Conservation (phyloP, 495 filamentous ascomycete genomes). For the Penicillium dipodomyicola region DNA sequence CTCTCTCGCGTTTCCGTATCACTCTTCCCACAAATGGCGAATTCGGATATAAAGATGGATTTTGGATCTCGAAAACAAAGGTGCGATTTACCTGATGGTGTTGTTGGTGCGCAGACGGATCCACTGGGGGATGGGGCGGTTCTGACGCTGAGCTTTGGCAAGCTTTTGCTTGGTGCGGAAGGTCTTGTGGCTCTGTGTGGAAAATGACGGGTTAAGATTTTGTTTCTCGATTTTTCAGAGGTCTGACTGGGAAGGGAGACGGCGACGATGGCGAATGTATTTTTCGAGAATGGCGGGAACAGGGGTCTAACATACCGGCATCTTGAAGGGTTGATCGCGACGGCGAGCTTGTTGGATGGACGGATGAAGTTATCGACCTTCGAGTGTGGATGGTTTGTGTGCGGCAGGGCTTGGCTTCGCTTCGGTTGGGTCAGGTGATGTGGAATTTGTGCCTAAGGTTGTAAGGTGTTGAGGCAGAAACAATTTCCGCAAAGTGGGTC, state of each 20-base stretch:
- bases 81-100: constrained; percentile 83
- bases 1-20: neutral
- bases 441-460: constrained; percentile 24
- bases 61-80: constrained; percentile 14
- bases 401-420: constrained; percentile 50
- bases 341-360: constrained; percentile 45
- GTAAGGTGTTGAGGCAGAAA: neutral
- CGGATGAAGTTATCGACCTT: constrained; percentile 45
- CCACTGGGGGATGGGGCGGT: constrained; percentile 99
- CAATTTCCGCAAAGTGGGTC: neutral
- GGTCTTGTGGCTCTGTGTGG: constrained; percentile 86
- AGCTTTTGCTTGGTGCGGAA: constrained; percentile 99
- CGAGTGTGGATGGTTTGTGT: constrained; percentile 41
- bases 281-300: constrained; percentile 4
- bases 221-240: neutral
- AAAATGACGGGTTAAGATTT: constrained; percentile 20
- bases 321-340: constrained; percentile 65
- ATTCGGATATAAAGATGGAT: neutral
- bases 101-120: constrained; percentile 96
- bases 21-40: constrained; percentile 5
- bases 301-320: constrained; percentile 64
- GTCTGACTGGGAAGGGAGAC: constrained; percentile 18
- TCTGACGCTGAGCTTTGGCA: constrained; percentile 99
- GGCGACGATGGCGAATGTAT: neutral
- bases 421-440: constrained; percentile 46